Evolutionary conservation across 139 green algal genomes (phyloP).

Genomic region (Chlorella sp.): DNA sequence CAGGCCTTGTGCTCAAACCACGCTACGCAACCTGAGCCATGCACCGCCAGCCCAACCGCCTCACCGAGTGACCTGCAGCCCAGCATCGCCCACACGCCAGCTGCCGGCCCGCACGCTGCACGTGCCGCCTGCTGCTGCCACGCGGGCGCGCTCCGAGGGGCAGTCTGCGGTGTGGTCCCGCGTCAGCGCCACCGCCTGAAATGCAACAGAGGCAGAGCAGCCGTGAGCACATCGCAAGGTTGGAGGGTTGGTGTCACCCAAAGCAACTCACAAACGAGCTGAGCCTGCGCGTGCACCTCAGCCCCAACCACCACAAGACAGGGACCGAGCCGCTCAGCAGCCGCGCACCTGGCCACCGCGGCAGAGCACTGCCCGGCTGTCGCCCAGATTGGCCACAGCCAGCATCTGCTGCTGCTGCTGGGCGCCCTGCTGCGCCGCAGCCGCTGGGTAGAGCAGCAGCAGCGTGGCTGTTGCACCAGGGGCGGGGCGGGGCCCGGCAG

Average conservation of each 20-base stretch:
- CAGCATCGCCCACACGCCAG: constrained; percentile 80
- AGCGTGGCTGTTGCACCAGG: constrained; percentile 87
- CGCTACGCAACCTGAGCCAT: too few relatives aligned
- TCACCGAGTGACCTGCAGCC: constrained; percentile 78
- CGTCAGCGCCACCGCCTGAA: constrained; percentile 67
- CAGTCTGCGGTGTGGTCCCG: constrained; percentile 84
- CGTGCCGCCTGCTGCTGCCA: constrained; percentile 65
- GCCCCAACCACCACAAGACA: too few relatives aligned
- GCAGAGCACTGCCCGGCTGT: constrained; percentile 90
- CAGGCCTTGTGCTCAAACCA: too few relatives aligned
- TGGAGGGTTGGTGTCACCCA: too few relatives aligned
- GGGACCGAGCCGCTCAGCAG: neutral
- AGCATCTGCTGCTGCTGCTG: constrained; percentile 50
- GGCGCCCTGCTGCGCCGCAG: neutral
- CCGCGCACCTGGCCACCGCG: constrained; percentile 45
- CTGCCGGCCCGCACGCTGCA: constrained; percentile 55
- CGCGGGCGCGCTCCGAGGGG: constrained; percentile 74
- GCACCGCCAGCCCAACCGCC: neutral
- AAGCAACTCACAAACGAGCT: too few relatives aligned
- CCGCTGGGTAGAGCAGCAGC: constrained; percentile 35
- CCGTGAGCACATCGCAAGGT: too few relatives aligned
- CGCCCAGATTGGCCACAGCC: constrained; percentile 86
- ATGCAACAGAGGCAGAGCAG: too few relatives aligned
- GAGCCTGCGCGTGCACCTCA: too few relatives aligned
- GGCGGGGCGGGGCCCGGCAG: constrained; percentile 48